phyloP scores from a whole-genome alignment of 1,284 basidiomycete species.

The Papiliotrema nemorosa region DNA sequence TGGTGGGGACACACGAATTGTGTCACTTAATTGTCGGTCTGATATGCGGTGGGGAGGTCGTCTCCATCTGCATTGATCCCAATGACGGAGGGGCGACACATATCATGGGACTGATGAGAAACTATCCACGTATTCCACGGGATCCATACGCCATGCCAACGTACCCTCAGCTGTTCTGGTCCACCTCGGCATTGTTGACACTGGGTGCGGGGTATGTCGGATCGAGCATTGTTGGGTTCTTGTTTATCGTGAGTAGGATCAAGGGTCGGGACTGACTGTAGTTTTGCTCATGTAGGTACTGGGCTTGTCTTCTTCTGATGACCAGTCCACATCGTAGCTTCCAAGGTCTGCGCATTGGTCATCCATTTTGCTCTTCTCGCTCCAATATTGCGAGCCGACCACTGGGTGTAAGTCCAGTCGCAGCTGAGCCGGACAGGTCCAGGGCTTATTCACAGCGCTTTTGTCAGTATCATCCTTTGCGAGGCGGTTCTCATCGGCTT shows the following conservation, averaged over 20 bases:
- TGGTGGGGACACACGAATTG: slow-evolving; percentile 45
- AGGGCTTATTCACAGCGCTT: slow-evolving; percentile 35
- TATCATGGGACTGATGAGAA: slow-evolving; percentile 40
- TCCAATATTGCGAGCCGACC: slow-evolving; percentile 41
- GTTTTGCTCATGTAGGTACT: slow-evolving; percentile 30
- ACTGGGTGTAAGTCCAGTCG: slow-evolving; percentile 40
- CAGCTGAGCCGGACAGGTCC: no score
- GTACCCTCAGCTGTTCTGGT: slow-evolving; percentile 37
- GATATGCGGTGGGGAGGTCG: slow-evolving; percentile 44
- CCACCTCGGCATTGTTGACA: slow-evolving; percentile 29
- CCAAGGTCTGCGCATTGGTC: slow-evolving; percentile 46
- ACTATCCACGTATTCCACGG: slow-evolving; percentile 29
- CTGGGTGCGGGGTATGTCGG: slow-evolving; percentile 45
- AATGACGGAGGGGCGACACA: slow-evolving; percentile 46
- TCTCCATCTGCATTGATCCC: slow-evolving; percentile 47
- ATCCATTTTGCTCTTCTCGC: slow-evolving; percentile 45
- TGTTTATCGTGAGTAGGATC: slow-evolving; percentile 40
- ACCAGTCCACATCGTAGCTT: slow-evolving; percentile 44
- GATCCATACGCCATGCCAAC: slow-evolving; percentile 41
- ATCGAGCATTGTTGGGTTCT: slow-evolving; percentile 38
- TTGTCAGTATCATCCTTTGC: slow-evolving; percentile 39
- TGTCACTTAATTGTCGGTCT: slow-evolving; percentile 43
- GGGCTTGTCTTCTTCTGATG: not conserved
- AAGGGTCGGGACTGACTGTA: slow-evolving; percentile 9
- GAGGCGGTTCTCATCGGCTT: slow-evolving; percentile 47